These are phyloP conservation scores for Penicillium sp. DNA, from an alignment of 2,329 filamentous ascomycete genomes.

Conservation along the genomic window DNA sequence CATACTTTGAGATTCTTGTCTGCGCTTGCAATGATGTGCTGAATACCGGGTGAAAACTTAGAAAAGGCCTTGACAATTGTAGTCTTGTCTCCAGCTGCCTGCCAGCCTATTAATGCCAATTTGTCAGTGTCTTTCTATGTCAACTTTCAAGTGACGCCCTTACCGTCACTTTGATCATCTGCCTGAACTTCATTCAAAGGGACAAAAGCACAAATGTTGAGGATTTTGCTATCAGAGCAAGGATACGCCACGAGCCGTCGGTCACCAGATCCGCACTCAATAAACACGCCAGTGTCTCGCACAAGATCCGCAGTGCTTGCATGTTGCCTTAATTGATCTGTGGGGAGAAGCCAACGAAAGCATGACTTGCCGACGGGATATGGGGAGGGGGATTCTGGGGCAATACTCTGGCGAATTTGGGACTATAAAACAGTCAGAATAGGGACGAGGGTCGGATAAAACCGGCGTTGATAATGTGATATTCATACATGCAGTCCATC, in stretches of 20 bases:
- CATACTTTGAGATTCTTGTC: slow-evolving; percentile 54
- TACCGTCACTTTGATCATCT: slow-evolving; percentile 27
- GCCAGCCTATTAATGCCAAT: slow-evolving; percentile 16
- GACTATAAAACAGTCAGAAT: slow-evolving; percentile 17
- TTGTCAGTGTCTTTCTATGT: neutral
- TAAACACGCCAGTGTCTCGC: slow-evolving; percentile 36
- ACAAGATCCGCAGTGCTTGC: slow-evolving; percentile 15
- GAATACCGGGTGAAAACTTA: slow-evolving; percentile 18
- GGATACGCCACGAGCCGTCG: slow-evolving; percentile 49
- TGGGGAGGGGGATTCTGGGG: slow-evolving; percentile 17
- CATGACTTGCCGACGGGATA: slow-evolving; percentile 27
- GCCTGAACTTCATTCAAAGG: slow-evolving; percentile 39
- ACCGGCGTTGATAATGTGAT: neutral
- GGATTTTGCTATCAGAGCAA: slow-evolving; percentile 45
- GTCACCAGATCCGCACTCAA: slow-evolving; percentile 45
- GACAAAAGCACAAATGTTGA: slow-evolving; percentile 52
- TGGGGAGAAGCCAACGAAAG: slow-evolving; percentile 29
- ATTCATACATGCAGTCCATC: slow-evolving; percentile 27
- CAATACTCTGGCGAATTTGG: slow-evolving; percentile 21
- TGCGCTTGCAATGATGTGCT: slow-evolving; percentile 31
- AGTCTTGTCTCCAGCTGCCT: slow-evolving; percentile 20
- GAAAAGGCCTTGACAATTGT: slow-evolving; percentile 19
- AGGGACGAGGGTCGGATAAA: neutral
- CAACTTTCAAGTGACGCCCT: neutral
- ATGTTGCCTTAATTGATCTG: slow-evolving; percentile 13